Percentiles rank a stretch among this genome's conserved stretches.
Conservation (phyloP, 2,329 filamentous ascomycete genomes). For the Fusarium multiceps region DNA sequence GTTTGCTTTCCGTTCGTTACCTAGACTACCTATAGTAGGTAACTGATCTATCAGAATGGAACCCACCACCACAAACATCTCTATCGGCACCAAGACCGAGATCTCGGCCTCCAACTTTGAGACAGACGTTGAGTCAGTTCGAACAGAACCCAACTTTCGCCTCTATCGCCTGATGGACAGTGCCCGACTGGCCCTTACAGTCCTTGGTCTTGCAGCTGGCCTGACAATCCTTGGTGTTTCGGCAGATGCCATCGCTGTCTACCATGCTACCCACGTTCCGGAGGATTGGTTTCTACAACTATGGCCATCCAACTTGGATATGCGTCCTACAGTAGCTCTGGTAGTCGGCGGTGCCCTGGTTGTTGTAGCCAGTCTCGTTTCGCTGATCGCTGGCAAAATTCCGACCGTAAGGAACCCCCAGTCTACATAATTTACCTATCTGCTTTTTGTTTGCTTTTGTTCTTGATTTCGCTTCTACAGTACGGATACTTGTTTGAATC, state of each 20-base stretch:
- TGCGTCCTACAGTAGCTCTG: constrained; percentile 66
- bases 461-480: constrained; percentile 3
- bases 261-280: constrained; percentile 64
- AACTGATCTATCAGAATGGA: constrained; percentile 21
- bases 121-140: constrained; percentile 54
- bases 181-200: constrained; percentile 60
- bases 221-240: constrained; percentile 66
- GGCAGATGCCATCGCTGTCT: constrained; percentile 65
- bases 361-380: constrained; percentile 59
- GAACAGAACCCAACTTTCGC: constrained; percentile 54
- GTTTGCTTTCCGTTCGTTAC: constrained; percentile 18
- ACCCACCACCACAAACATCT: constrained; percentile 36
- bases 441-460: background rate
- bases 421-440: background rate
- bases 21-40: background rate
- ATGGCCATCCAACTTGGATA: constrained; percentile 68
- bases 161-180: constrained; percentile 57
- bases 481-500: background rate
- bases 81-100: constrained; percentile 53
- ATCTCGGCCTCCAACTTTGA: constrained; percentile 62
- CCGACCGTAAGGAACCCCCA: constrained; percentile 57
- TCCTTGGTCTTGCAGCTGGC: constrained; percentile 62
- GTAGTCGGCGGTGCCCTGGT: constrained; percentile 64
- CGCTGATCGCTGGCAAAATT: constrained; percentile 62
- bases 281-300: constrained; percentile 62